Conservation (phyloP, 352 stramenopile genomes). For the Pythium oligandrum region DNA sequence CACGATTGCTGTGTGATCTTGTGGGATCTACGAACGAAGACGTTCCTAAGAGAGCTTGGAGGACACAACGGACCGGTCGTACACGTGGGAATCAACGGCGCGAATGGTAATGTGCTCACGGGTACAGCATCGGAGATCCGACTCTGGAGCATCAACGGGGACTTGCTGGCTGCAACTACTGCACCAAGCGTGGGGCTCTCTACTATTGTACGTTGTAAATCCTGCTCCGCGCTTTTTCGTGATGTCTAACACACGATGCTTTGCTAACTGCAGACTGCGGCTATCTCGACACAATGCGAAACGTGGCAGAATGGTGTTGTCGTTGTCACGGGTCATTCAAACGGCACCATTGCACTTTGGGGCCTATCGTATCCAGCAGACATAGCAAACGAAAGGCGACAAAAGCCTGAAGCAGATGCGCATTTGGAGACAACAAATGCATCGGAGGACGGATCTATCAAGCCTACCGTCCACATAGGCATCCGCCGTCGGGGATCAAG, state of each 20-base stretch:
- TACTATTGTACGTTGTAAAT: slow-evolving; percentile 33
- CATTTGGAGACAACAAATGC: not conserved
- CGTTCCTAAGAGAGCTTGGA: slow-evolving; percentile 52
- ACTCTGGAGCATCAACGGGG: slow-evolving; percentile 77
- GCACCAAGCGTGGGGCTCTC: slow-evolving; percentile 36
- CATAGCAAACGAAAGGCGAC: slow-evolving; percentile 25
- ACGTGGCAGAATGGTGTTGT: slow-evolving; percentile 69
- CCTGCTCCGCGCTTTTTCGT: too few relatives aligned
- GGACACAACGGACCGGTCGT: slow-evolving; percentile 43
- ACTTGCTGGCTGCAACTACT: slow-evolving; percentile 53
- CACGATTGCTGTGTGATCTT: slow-evolving; percentile 51
- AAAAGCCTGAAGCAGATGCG: not conserved
- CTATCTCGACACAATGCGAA: slow-evolving; percentile 65
- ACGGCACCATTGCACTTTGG: slow-evolving; percentile 73
- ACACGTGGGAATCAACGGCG: slow-evolving; percentile 62
- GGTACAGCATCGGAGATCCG: slow-evolving; percentile 44
- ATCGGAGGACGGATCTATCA: not conserved
- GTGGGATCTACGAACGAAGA: slow-evolving; percentile 62
- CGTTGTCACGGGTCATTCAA: slow-evolving; percentile 57
- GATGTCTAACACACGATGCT: too few relatives aligned
- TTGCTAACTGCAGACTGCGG: slow-evolving; percentile 34
- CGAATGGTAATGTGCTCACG: slow-evolving; percentile 62
- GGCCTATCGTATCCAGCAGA: slow-evolving; percentile 58
- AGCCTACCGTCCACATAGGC: slow-evolving; percentile 9
- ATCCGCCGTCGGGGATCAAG: not conserved